Conservation (phyloP, 1,139 yeast genomes). For the Yamadazyma kanchanaburiensis region DNA sequence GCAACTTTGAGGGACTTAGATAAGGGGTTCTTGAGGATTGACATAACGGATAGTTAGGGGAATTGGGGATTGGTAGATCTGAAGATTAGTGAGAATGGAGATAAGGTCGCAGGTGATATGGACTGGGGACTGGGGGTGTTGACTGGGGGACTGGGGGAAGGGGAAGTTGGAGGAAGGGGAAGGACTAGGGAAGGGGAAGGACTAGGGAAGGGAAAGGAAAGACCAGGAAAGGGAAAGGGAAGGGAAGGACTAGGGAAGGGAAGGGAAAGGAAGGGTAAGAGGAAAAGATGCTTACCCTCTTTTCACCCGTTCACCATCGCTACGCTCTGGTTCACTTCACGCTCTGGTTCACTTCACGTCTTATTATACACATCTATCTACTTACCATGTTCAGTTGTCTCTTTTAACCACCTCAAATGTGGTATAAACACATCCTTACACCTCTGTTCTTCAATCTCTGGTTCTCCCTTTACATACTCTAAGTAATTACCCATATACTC, state of each 20-base stretch:
- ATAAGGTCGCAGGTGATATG: not conserved
- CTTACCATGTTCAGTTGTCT: constrained; percentile 28
- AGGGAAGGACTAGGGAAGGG: too few species aligned
- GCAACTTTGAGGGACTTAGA: constrained; percentile 57
- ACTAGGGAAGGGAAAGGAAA: too few species aligned
- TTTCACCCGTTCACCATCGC: too few species aligned
- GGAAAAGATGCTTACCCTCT: too few species aligned
- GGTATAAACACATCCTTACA: constrained; percentile 39
- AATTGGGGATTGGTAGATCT: too few species aligned
- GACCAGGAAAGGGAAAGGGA: too few species aligned
- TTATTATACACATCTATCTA: too few species aligned
- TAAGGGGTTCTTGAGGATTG: constrained; percentile 32
- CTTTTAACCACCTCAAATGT: constrained; percentile 36
- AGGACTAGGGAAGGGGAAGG: too few species aligned
- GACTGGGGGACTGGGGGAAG: not conserved
- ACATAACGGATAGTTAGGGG: constrained; percentile 6
- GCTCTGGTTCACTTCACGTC: too few species aligned
- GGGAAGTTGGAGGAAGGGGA: not conserved
- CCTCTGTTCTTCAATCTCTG: constrained; percentile 21
- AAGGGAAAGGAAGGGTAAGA: too few species aligned
- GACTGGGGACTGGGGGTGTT: constrained; percentile 5
- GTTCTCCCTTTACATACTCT: constrained; percentile 22
- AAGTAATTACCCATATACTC: constrained; percentile 38
- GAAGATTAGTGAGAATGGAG: not conserved
- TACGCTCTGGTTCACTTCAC: too few species aligned